These are phyloP conservation scores for Globisporangium nunn DNA, from an alignment of 352 stramenopile genomes.

Conservation along the genomic window DNA sequence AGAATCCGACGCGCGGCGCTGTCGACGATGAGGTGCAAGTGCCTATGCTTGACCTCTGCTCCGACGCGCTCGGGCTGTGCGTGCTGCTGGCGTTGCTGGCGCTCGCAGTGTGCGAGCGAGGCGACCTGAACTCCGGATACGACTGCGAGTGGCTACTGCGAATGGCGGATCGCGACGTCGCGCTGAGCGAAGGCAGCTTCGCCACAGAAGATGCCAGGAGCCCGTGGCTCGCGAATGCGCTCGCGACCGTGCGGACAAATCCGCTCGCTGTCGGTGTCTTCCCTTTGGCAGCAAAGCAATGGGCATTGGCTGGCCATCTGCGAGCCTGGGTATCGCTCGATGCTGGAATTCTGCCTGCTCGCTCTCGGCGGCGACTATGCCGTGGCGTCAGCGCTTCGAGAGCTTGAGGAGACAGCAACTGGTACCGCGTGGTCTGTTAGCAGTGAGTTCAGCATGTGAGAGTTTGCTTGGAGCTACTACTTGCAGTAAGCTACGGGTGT, in stretches of 20 bases:
- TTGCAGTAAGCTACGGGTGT: too few species aligned
- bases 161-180: too few species aligned
- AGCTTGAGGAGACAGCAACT: background rate
- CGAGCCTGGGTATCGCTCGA: background rate
- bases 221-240: too few species aligned
- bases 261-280: too few species aligned
- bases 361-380: background rate
- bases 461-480: too few species aligned
- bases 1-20: too few species aligned
- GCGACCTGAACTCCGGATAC: background rate
- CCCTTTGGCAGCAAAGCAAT: too few species aligned
- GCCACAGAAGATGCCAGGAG: too few species aligned
- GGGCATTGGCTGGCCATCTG: background rate
- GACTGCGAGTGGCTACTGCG: too few species aligned
- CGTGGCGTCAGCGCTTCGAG: background rate
- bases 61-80: constrained; percentile 1
- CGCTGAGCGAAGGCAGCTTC: too few species aligned
- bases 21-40: background rate
- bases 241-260: too few species aligned
- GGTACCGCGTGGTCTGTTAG: background rate
- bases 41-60: constrained; percentile 3
- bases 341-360: background rate
- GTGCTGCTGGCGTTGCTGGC: background rate
- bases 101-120: background rate
- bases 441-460: background rate